These are phyloP conservation scores for Parastagonospora nodorum DNA, from an alignment of 2,329 filamentous ascomycete species.

Conservation along the genomic window DNA sequence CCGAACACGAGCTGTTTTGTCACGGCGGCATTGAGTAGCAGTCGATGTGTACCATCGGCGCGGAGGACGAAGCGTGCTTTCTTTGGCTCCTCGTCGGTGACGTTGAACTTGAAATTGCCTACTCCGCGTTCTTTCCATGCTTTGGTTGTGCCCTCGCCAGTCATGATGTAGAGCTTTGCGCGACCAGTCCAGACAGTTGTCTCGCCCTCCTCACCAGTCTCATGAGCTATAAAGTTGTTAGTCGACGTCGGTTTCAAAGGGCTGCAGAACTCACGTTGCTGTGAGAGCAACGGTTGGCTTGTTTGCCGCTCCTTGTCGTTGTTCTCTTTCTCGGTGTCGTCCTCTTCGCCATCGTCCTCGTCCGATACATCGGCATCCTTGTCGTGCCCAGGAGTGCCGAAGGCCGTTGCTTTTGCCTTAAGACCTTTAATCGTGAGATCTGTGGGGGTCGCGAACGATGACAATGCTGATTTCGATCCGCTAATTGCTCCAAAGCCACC, in stretches of 20 bases:
- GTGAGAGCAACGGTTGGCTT: constrained; percentile 54
- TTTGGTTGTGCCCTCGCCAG: constrained; percentile 57
- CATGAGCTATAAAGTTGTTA: constrained; percentile 58
- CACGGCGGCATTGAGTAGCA: constrained; percentile 84
- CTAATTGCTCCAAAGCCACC: constrained; percentile 36
- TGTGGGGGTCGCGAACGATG: constrained; percentile 71
- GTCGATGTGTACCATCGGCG: constrained; percentile 83
- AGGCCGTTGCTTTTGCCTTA: constrained; percentile 70
- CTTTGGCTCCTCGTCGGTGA: constrained; percentile 42
- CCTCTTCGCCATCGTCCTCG: constrained; percentile 58
- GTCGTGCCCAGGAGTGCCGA: constrained; percentile 71
- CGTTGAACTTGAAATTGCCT: constrained; percentile 83
- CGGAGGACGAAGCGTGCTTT: constrained; percentile 82
- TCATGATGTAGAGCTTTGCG: constrained; percentile 83
- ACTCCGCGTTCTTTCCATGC: constrained; percentile 90
- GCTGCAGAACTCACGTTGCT: constrained; percentile 64
- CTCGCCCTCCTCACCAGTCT: constrained; percentile 88
- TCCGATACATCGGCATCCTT: constrained; percentile 56
- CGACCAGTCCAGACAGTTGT: constrained; percentile 74
- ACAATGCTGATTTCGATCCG: constrained; percentile 51
- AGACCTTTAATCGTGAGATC: constrained; percentile 53
- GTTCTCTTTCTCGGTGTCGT: constrained; percentile 18
- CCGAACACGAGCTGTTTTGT: constrained; percentile 80
- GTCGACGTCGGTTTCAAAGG: not conserved
- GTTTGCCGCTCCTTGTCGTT: constrained; percentile 40